A percentile compares a stretch with the other conserved stretches of the same genome.
Conservation (phyloP, 441 rosid species). For the Gossypium laxum region DNA sequence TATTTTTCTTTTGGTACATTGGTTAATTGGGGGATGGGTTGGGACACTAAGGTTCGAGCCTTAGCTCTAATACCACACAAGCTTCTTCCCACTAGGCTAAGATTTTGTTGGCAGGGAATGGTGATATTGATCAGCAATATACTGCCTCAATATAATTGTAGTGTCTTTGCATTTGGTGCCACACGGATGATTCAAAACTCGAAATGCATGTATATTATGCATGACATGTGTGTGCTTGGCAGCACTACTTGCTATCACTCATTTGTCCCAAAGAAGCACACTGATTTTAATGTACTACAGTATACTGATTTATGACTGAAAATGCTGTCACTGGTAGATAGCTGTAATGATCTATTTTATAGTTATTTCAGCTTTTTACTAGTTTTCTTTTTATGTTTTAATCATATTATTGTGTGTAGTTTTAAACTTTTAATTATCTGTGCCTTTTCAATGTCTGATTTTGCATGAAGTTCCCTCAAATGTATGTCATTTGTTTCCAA, state of each 20-base stretch:
- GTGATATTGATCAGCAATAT: not conserved
- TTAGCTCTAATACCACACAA: not conserved
- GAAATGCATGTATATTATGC: not conserved
- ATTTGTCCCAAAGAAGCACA: not conserved
- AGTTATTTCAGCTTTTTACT: conserved; percentile 1
- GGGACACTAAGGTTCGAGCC: not conserved
- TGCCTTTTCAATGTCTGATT: conserved; percentile 2
- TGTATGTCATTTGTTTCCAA: not conserved
- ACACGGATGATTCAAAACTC: not conserved
- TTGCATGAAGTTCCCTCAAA: conserved; percentile 2
- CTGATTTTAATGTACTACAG: not conserved
- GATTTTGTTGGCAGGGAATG: not conserved
- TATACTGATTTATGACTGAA: not conserved
- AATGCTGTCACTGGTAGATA: not conserved
- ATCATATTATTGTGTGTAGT: not conserved
- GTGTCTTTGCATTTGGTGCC: not conserved
- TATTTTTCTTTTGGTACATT: not conserved
- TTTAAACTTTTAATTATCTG: not conserved
- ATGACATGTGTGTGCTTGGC: not conserved
- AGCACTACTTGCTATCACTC: not conserved
- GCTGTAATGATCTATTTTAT: not conserved
- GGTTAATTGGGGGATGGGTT: not conserved
- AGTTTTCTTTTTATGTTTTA: not conserved
- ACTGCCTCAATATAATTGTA: not conserved
- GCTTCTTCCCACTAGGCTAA: not conserved